Evolutionary conservation across 2,329 filamentous ascomycete species (phyloP), one percentile per base, ranked within the genome.

Genomic region (Alternaria metachromatica): DNA sequence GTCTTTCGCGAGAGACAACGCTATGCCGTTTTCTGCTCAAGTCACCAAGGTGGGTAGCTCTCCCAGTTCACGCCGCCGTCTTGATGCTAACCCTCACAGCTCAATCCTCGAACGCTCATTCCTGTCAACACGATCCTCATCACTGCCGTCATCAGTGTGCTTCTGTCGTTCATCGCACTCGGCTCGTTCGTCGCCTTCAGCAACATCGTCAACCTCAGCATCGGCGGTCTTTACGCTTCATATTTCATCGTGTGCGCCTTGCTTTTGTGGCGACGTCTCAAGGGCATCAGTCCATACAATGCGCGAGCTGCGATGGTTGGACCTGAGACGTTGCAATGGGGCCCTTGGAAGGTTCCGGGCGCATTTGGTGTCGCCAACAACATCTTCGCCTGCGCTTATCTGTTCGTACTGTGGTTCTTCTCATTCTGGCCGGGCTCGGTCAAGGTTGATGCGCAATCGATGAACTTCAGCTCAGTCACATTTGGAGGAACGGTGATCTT

Each of bases 51-150:
- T 25, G 23, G 5, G 23, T 25, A 25, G 23, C 23, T 25, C 23
- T 25, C 23, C 23, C 23, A 25, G 23, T 25, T 25, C 23, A 25
- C 23, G 23, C 23, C 5, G 23, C 23, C 23, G 23, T 25, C 23
- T 25, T 25, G 23, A 25, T 25, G 6, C 23, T 25, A 8, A 25
- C 23, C 23, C 23, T 25, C 23, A 25, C 23, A 50, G 58, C 28
- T 60, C 28, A 53, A 33, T 20, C 51, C 15, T 30, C 11, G 12
- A 18, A 61, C 53, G 2, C 2, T 41, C 0, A 57, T 65, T 5
- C 82, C 83, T 2, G 73, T 84, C 21, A 83, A 83, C 65, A 76
- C 81, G 2, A 80, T 85, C 60, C 71, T 79, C 51, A 59, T 63
- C 9, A 61, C 60, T 3, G 56, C 58, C 11, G 25, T 33, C 5